These are phyloP conservation scores for Kurtzmaniella natalensis DNA, from an alignment of 1,139 yeast genomes.

Conservation along the genomic window DNA sequence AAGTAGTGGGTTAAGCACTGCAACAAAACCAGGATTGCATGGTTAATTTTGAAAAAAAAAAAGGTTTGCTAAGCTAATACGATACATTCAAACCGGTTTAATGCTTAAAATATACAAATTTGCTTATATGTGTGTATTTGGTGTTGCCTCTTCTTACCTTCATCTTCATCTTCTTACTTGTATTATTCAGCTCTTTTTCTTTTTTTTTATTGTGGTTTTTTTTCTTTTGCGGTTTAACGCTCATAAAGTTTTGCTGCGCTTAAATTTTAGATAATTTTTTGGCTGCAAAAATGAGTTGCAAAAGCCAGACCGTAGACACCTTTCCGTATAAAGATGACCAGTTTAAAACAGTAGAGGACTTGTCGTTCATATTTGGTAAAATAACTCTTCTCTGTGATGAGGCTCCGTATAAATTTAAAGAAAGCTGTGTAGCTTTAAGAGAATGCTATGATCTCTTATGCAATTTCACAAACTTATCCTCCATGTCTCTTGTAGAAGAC, in stretches of 20 bases:
- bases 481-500: background rate
- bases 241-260: no score
- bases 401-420: slow-evolving; percentile 3
- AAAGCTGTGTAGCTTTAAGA: background rate
- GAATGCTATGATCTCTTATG: background rate
- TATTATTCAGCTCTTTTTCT: no score
- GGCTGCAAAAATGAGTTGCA: slow-evolving; percentile 2
- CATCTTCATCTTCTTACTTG: no score
- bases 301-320: background rate
- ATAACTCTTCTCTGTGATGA: slow-evolving; percentile 5
- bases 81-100: no score
- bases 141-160: no score
- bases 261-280: no score
- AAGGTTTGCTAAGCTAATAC: no score
- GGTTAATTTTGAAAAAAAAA: no score
- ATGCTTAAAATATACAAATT: no score
- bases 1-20: background rate
- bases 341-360: slow-evolving; percentile 1
- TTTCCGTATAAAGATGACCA: background rate
- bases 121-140: no score
- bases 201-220: no score
- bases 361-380: slow-evolving; percentile 6
- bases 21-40: background rate
- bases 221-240: no score
- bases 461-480: background rate